A percentile compares a stretch with the other conserved stretches of the same genome.
These are phyloP conservation scores for Fusarium sp. DNA, from an alignment of 2,329 filamentous ascomycete species.

Conservation along the genomic window DNA sequence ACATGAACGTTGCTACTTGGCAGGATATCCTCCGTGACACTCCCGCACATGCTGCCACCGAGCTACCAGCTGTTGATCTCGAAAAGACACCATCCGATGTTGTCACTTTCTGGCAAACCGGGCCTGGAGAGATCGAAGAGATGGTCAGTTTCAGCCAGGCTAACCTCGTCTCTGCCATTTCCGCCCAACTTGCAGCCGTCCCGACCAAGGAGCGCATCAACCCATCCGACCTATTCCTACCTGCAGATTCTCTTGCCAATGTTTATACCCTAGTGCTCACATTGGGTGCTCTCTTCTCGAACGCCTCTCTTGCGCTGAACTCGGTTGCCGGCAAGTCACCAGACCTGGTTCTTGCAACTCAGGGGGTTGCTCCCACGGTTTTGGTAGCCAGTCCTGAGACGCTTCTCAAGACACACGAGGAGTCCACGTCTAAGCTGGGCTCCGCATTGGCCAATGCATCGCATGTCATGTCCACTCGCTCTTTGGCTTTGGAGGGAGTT, in stretches of 20 bases:
- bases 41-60: slow-evolving; percentile 66
- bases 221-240: slow-evolving; percentile 83
- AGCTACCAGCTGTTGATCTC: slow-evolving; percentile 74
- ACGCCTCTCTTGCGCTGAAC: slow-evolving; percentile 88
- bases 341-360: slow-evolving; percentile 79
- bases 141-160: slow-evolving; percentile 84
- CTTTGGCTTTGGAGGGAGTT: slow-evolving; percentile 76
- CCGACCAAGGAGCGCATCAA: slow-evolving; percentile 80
- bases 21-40: slow-evolving; percentile 85
- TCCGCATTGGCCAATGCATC: slow-evolving; percentile 75
- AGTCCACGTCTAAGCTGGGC: slow-evolving; percentile 69
- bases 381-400: slow-evolving; percentile 82
- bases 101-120: slow-evolving; percentile 75
- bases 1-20: slow-evolving; percentile 89
- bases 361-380: slow-evolving; percentile 83
- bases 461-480: slow-evolving; percentile 78
- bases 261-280: slow-evolving; percentile 85
- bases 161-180: slow-evolving; percentile 90
- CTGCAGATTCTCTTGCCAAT: slow-evolving; percentile 83
- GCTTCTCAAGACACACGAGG: slow-evolving; percentile 74
- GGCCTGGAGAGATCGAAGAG: slow-evolving; percentile 67
- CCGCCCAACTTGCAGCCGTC: slow-evolving; percentile 80
- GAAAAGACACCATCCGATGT: slow-evolving; percentile 67
- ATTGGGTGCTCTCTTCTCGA: slow-evolving; percentile 84
- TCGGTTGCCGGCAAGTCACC: slow-evolving; percentile 82